phyloP scores from a whole-genome alignment of 371 early-diverging fungal species.

The Lichtheimia corymbifera region DNA sequence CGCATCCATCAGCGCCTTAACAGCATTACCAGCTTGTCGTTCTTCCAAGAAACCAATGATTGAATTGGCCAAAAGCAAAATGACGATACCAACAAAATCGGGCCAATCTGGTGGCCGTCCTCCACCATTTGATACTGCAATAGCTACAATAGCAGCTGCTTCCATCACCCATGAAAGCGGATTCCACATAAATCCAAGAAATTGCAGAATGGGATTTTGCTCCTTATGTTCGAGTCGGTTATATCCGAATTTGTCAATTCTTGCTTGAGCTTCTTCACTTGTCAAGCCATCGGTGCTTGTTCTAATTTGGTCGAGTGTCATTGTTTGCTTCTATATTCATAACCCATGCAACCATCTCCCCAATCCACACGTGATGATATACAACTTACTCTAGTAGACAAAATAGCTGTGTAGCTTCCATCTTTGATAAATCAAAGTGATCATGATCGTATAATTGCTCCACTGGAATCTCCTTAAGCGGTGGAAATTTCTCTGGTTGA shows the following conservation, averaged over 20 bases:
- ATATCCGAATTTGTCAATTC: conserved; percentile 65
- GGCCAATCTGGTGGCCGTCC: conserved; percentile 75
- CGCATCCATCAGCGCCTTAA: conserved; percentile 78
- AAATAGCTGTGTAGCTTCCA: conserved; percentile 65
- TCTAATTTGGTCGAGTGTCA: conserved; percentile 22
- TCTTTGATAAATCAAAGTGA: conserved; percentile 70
- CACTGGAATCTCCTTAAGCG: conserved; percentile 30
- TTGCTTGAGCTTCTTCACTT: conserved; percentile 62
- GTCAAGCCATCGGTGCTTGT: conserved; percentile 65
- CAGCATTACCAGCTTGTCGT: conserved; percentile 76
- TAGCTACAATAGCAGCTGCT: conserved; percentile 74
- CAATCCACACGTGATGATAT: too few species aligned
- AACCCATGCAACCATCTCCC: too few species aligned
- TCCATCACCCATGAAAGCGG: conserved; percentile 83
- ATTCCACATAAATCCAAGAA: conserved; percentile 87
- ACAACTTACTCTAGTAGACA: conserved; percentile 53
- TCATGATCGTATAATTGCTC: conserved; percentile 74
- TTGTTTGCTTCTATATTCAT: too few species aligned
- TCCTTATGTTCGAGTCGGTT: conserved; percentile 76
- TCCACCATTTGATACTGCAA: conserved; percentile 70
- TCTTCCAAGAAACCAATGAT: conserved; percentile 87
- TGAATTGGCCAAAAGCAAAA: conserved; percentile 81
- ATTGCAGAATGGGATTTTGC: conserved; percentile 79
- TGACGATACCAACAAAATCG: conserved; percentile 84
- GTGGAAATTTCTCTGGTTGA: conserved; percentile 7